Evolutionary conservation across 257 asterid species (phyloP), one percentile per base, ranked within the genome.

Genomic region (Plectranthus barbatus): DNA sequence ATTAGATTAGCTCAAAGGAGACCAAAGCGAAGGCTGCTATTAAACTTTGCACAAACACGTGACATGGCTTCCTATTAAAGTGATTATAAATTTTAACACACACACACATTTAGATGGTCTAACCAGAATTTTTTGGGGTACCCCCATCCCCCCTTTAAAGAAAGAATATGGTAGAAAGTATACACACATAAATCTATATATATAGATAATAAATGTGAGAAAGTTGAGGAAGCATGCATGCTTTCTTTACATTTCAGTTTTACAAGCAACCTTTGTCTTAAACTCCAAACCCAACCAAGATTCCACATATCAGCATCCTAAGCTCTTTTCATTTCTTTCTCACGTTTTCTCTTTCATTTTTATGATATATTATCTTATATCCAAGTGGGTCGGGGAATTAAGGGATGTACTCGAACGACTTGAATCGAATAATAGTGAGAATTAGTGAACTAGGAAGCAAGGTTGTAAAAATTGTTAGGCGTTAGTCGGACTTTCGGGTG

Each of bases 31-130:
- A 69, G 72, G 71, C 71, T 72, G 67, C 64, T 15, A 26, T 14
- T 31, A 44, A 50, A 29, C 68, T 71, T 65, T 72, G 48, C 61
- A 14, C n/a, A 10, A 61, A 64, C 83, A 75, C 74, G 83, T 79
- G 84, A 74, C 61, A 47, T 24, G 53, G 26, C 76, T 75, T 60
- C 60, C 42, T 41, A 41, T 42, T 72, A 65, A 74, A 74, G 69
- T 73, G 47, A 63, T 50, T 31, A n/a, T n/a, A 13, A 18, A 9
- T 5, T 19, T 5, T 1, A 2, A 59, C 37, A 41, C 8, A 13
- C 23, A 18, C 18, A 39, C 21, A 26, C 31, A 26, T 26, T 26
- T 5, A 26, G 2, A 3, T 70, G 59, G 75, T 62, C 26, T 44
- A 13, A 53, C 14, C 14, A 70, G 65, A 70, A 62, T 62, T 42